These are phyloP conservation scores for Pythium plurisporium DNA, from an alignment of 352 stramenopile species.

Conservation along the genomic window DNA sequence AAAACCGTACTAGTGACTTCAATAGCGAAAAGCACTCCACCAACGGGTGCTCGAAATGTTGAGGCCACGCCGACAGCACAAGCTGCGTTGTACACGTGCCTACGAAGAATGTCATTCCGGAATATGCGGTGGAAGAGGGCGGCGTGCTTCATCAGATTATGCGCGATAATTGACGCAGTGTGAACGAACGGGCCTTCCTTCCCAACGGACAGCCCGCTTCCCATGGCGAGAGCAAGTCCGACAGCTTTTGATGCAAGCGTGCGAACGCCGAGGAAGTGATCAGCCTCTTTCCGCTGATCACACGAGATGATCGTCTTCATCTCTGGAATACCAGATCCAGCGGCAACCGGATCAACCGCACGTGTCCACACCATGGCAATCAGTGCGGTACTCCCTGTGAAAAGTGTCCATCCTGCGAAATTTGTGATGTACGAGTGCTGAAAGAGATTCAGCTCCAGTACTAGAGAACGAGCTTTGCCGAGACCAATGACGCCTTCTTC, in stretches of 20 bases:
- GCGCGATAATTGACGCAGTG: conserved; percentile 79
- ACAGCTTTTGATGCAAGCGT: conserved; percentile 76
- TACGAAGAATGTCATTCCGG: conserved; percentile 52
- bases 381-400: conserved; percentile 28
- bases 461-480: conserved; percentile 5
- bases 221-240: conserved; percentile 89
- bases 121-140: conserved; percentile 65
- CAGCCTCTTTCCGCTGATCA: conserved; percentile 41
- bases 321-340: conserved; percentile 65
- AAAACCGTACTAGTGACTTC: conserved; percentile 83
- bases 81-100: conserved; percentile 85
- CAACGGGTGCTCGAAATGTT: conserved; percentile 87
- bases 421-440: conserved; percentile 15
- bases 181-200: conserved; percentile 98
- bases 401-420: conserved; percentile 32
- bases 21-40: conserved; percentile 88
- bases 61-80: conserved; percentile 86
- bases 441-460: conserved; percentile 18
- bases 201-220: conserved; percentile 91
- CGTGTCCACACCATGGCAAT: conserved; percentile 42
- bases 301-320: conserved; percentile 81
- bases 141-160: conserved; percentile 77
- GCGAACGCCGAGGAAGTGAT: conserved; percentile 34
- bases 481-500: conserved; percentile 28
- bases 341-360: conserved; percentile 37